Evolutionary conservation across 1,139 yeast genomes (phyloP).

Genomic region (Kodamaea ohmeri): DNA sequence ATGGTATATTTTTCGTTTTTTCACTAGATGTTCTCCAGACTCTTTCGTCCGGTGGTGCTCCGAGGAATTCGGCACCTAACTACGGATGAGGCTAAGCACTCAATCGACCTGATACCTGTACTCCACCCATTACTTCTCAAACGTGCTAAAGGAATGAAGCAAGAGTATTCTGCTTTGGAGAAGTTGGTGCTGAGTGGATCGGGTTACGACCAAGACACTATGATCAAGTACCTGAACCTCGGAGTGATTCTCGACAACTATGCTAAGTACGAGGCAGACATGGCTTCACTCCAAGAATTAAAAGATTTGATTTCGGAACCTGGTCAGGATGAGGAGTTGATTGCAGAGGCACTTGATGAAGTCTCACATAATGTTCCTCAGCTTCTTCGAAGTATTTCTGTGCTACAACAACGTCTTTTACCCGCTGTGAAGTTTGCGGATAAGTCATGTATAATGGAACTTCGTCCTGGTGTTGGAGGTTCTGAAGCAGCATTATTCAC

Average conservation of each 20-base stretch:
- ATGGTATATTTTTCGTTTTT: neutral
- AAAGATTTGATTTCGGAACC: conserved; percentile 31
- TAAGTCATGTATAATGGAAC: conserved; percentile 74
- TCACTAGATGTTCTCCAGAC: neutral
- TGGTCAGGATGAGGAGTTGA: conserved; percentile 30
- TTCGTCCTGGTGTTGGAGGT: conserved; percentile 97
- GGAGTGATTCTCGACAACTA: conserved; percentile 53
- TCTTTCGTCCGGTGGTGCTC: neutral
- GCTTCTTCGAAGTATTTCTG: conserved; percentile 34
- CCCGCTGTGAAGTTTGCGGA: conserved; percentile 81
- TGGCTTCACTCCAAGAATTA: conserved; percentile 36
- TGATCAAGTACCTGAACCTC: conserved; percentile 55
- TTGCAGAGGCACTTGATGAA: conserved; percentile 29
- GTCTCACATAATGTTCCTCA: conserved; percentile 31
- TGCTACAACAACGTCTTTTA: conserved; percentile 56
- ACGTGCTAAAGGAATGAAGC: conserved; percentile 54
- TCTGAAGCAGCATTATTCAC: conserved; percentile 89
- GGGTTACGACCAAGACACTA: conserved; percentile 52
- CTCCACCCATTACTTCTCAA: conserved; percentile 62
- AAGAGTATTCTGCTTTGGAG: conserved; percentile 52
- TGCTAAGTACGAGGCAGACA: conserved; percentile 42
- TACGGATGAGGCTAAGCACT: conserved; percentile 9
- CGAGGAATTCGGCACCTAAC: conserved; percentile 5
- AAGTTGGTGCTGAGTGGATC: conserved; percentile 42
- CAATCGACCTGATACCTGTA: conserved; percentile 13